phyloP scores from a whole-genome alignment of 1,139 yeast genomes.

The Yamadazyma conglobata region DNA sequence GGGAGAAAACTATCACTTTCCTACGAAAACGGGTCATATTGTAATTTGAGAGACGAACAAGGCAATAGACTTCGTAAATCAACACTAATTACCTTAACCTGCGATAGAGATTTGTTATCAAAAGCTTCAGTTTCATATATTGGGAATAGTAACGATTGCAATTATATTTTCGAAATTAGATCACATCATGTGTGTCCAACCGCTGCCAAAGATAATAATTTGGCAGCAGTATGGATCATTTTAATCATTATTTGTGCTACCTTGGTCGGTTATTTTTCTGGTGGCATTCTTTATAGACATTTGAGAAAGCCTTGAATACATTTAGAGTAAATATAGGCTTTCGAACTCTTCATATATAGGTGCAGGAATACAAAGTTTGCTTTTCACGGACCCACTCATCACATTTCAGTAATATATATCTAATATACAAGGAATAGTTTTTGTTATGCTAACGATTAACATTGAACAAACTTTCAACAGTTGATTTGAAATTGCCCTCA shows the following conservation, averaged over 20 bases:
- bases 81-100: conserved; percentile 68
- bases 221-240: conserved; percentile 60
- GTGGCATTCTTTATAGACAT: conserved; percentile 48
- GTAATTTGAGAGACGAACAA: conserved; percentile 37
- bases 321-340: no score
- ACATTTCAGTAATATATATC: no score
- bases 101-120: conserved; percentile 70
- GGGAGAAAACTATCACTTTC: conserved; percentile 71
- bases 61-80: conserved; percentile 54
- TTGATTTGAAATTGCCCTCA: conserved; percentile 15
- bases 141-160: conserved; percentile 72
- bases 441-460: no score
- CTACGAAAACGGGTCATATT: conserved; percentile 69
- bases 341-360: no score
- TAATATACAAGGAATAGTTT: no score
- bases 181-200: conserved; percentile 90
- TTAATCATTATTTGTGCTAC: conserved; percentile 53
- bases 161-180: conserved; percentile 79
- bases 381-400: no score
- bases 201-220: conserved; percentile 54
- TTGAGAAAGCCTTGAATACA: no score
- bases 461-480: conserved; percentile 13
- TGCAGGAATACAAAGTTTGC: no score
- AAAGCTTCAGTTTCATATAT: conserved; percentile 69
- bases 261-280: conserved; percentile 51